Base-by-base conservation (phyloP, 768 basidiomycete genomes). In the Psilocybe tampanensis region DNA sequence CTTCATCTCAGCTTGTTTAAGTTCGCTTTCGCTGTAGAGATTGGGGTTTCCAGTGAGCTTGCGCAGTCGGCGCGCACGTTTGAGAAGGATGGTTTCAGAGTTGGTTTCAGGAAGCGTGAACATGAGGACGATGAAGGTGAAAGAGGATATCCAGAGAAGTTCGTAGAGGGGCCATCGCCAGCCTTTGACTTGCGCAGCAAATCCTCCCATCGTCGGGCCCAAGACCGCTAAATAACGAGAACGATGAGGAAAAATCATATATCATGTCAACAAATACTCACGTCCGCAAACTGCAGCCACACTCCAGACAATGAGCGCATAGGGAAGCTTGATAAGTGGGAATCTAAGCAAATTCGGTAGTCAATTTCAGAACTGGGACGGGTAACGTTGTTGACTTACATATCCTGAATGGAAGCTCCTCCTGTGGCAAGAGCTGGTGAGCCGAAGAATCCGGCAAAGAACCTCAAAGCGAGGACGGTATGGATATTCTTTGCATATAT, bases 381-480 rank as follows among this genome's bases (percentile, higher is more conserved):
- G n/a, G 5, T 23, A 3, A 3, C 23, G 1, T 9, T 29, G 24
- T 11, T 6, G 13, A 44, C 51, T 11, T 52, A 52, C 51, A 52
- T 52, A 29, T 52, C 51, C 23, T 52, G 51, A 32, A 52, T 52
- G 15, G 51, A 52, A 26, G 51, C 51, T 24, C 51, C 51, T 41
- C 51, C 51, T 2, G 51, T 52, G 11, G 51, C 51, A 1, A 52
- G 22, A 3, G 51, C 39, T 5, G 51, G 51, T 11, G 51, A 52
- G 2, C 51, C 51, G 11, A 52, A 52, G 22, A 52, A 42, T 29
- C 51, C 51, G 8, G 51, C 39, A 42, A 52, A 32, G 36, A 52
- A 52, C 12, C 51, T 34, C 51, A 52, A 42, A 32, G 51, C 51
- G 5, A 52, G 39, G 13, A 52, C 21, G 8, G 51, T 52, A 8